Evolutionary conservation across 2,329 filamentous ascomycete species (phyloP), one percentile per base, ranked within the genome.

Genomic region (Nemania sp.): DNA sequence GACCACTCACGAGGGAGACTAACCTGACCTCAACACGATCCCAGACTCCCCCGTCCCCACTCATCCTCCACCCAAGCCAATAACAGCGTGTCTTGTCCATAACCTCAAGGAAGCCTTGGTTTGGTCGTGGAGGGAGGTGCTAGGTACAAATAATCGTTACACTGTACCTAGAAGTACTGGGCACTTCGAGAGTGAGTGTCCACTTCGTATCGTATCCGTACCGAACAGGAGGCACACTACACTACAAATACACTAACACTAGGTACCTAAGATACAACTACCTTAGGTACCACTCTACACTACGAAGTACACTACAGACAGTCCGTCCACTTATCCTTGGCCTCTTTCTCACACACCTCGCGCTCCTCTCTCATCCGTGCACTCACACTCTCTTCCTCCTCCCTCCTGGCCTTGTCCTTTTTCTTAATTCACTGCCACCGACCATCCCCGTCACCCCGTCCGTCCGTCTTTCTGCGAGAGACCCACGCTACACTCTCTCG

Each of bases 401-500:
- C 62, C 50, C 58, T 64, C 43, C 58, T 54, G 54, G 35, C 40
- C 55, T 47, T 54, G 37, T 47, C 53, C 42, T 60, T 65, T 63
- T 49, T 48, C 54, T 59, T 57, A 60, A 60, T 51, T n/a, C n/a
- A n/a, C n/a, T n/a, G n/a, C n/a, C n/a, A 57, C 55, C 42, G 57
- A 56, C 56, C 57, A 65, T 60, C 60, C 63, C 57, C 62, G 60
- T 62, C 55, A 50, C 20, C 20, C 59, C 18, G 25, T 45, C 40
- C 40, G 21, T 46, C 37, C 35, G 57, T 57, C 58, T 65, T 60
- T 59, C 57, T 63, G 58, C 45, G 60, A 61, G 57, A 61, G 47
- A 58, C 54, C 58, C 61, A 49, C 57, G 50, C 57, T 43, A 35
- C 47, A 50, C 57, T 49, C 57, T 47, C 25, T 47, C 42, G 20